A percentile compares a stretch with the other conserved stretches of the same genome.
phyloP scores from a whole-genome alignment of 163 green algal species.

The Trebouxiophyceae sp. region DNA sequence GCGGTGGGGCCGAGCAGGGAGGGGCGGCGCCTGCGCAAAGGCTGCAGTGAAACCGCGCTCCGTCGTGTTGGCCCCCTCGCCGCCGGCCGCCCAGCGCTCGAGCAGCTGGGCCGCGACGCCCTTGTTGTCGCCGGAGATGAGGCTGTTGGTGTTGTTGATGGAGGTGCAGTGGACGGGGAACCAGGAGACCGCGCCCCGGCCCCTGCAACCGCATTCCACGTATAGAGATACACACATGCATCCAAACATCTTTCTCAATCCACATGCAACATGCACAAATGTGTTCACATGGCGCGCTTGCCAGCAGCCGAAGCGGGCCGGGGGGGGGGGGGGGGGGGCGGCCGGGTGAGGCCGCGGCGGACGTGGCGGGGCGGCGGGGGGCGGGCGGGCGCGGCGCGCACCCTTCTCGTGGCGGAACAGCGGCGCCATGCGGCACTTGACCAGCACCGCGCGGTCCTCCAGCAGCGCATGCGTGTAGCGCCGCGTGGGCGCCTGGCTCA shows the following conservation, averaged over 20 bases:
- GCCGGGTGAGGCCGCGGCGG: no score
- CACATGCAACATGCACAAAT: not conserved
- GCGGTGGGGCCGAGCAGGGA: no score
- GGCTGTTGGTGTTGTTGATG: conserved; percentile 82
- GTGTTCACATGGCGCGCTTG: conserved; percentile 9
- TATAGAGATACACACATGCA: not conserved
- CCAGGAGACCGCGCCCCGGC: conserved; percentile 45
- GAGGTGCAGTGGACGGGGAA: conserved; percentile 78
- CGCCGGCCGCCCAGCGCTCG: conserved; percentile 37
- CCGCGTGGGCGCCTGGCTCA: conserved; percentile 86
- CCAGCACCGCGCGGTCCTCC: conserved; percentile 73
- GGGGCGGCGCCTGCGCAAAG: conserved; percentile 56
- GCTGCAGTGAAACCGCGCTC: conserved; percentile 42
- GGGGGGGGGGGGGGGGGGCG: no score
- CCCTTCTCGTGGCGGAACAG: conserved; percentile 44
- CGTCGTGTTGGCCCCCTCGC: not conserved
- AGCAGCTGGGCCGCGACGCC: conserved; percentile 60
- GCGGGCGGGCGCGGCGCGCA: no score
- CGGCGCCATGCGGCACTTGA: conserved; percentile 59
- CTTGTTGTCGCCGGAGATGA: conserved; percentile 87
- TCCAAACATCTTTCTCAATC: not conserved
- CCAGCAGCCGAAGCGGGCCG: no score
- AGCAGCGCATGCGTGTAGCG: conserved; percentile 79
- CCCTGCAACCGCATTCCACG: conserved; percentile 16
- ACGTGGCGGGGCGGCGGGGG: no score